Base-by-base conservation (phyloP, 2,329 filamentous ascomycete genomes). In the Monosporascus cannonballus region DNA sequence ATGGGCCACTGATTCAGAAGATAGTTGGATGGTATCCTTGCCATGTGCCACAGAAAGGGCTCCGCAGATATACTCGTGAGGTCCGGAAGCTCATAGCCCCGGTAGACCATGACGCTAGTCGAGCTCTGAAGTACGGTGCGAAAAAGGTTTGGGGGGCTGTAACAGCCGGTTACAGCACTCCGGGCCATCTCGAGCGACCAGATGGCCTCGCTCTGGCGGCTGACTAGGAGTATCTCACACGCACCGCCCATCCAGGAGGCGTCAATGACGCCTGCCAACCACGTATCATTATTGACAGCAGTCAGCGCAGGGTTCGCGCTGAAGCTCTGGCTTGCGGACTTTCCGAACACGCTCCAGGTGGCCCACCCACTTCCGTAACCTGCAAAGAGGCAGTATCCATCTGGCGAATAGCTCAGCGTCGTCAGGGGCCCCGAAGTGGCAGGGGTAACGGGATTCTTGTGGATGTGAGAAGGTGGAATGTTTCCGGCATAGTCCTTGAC, bases 261-360 rank as follows among this genome's bases (percentile, higher is more conserved):
- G 60, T 88, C 84, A 20, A 76, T 79, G 24, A 96, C 78, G 3
- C 92, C 90, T 6, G 80, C 78, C n/a, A 97, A 76, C 90, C 93
- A 97, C 45, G 82, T 79, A 65, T 99, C 93, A 27, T 79, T 80
- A 63, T 94, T 93, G 6, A 73, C 72, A 48, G 79, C 73, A 2
- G 85, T 83, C 38, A 90, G 75, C 2, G 73, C 71, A 25, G 76
- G 74, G 61, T 96, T 89, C 14, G 82, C 78, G 6, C 80, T 78
- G 67, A 97, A 97, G 65, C 90, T 96, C 61, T 84, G 90, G 51
- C 87, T 91, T 15, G 91, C 86, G 2, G 87, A 80, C 69, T 96
- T 96, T 36, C 94, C 94, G 70, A 96, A 99, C 38, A 97, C 94
- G 67, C 93, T 97, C 93, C 93, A 99, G 47, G 86, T 93, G 4